phyloP scores from a whole-genome alignment of 2,329 filamentous ascomycete species.

The Diaporthe caulivora region DNA sequence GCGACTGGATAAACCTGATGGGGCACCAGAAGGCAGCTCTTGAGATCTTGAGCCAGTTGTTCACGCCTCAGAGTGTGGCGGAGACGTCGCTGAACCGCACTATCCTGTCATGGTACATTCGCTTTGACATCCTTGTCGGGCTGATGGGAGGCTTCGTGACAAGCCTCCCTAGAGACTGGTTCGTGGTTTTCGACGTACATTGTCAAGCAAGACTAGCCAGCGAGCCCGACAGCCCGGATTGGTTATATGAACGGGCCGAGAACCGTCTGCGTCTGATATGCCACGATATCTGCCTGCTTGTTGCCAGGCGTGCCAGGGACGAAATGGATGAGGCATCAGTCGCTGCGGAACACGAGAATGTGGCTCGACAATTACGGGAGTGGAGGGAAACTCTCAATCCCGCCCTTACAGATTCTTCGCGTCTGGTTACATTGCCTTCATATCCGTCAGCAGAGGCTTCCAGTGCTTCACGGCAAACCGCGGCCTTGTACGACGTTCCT shows the following conservation, averaged over 20 bases:
- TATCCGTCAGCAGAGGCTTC: slow-evolving; percentile 75
- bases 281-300: slow-evolving; percentile 83
- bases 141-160: slow-evolving; percentile 85
- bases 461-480: slow-evolving; percentile 70
- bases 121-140: slow-evolving; percentile 88
- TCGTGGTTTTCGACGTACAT: slow-evolving; percentile 72
- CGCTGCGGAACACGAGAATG: slow-evolving; percentile 67
- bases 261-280: slow-evolving; percentile 79
- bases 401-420: slow-evolving; percentile 70
- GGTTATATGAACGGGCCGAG: slow-evolving; percentile 76
- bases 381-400: slow-evolving; percentile 72
- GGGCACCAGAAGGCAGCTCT: slow-evolving; percentile 93
- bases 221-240: slow-evolving; percentile 72
- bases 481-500: slow-evolving; percentile 74
- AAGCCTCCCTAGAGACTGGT: slow-evolving; percentile 83
- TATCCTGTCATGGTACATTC: slow-evolving; percentile 88
- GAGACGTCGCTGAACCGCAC: slow-evolving; percentile 78
- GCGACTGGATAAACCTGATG: slow-evolving; percentile 94
- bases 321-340: slow-evolving; percentile 77
- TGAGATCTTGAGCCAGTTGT: slow-evolving; percentile 82
- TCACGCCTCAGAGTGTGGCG: slow-evolving; percentile 81
- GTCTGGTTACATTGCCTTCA: slow-evolving; percentile 68
- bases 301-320: slow-evolving; percentile 75
- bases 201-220: slow-evolving; percentile 69
- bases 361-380: slow-evolving; percentile 58